A percentile compares a stretch with the other conserved stretches of the same genome.
Evolutionary conservation across 164 flowering plant species (phyloP).

Genomic region (Saururus chinensis): DNA sequence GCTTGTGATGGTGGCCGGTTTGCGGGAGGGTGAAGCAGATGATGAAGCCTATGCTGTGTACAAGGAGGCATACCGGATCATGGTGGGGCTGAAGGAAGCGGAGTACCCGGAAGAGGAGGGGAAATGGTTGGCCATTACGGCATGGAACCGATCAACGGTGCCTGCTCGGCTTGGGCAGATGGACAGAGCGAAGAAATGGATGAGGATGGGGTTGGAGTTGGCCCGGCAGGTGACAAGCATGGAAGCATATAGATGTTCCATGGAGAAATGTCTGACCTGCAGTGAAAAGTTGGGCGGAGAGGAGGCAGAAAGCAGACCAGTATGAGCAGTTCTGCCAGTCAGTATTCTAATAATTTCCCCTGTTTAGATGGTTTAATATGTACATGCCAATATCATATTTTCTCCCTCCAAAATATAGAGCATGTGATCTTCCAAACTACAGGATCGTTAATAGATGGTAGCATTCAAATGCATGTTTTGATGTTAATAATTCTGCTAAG

Average conservation of each 20-base stretch:
- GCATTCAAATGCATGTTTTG: not conserved
- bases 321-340: not conserved
- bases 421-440: not conserved
- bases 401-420: no score
- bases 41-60: slow-evolving; percentile 52
- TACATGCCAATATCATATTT: no score
- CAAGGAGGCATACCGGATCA: slow-evolving; percentile 65
- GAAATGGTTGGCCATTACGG: slow-evolving; percentile 81
- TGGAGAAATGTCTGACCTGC: slow-evolving; percentile 54
- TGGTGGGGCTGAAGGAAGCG: slow-evolving; percentile 77
- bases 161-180: slow-evolving; percentile 53
- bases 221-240: slow-evolving; percentile 49
- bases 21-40: slow-evolving; percentile 21
- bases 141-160: slow-evolving; percentile 83
- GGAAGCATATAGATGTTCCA: slow-evolving; percentile 47
- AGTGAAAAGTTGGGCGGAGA: slow-evolving; percentile 21
- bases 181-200: slow-evolving; percentile 65
- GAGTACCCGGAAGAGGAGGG: slow-evolving; percentile 80
- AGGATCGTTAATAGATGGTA: not conserved
- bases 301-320: not conserved
- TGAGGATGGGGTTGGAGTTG: slow-evolving; percentile 62
- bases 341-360: not conserved
- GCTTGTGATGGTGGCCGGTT: slow-evolving; percentile 13
- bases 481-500: no score
- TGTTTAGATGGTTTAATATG: not conserved